phyloP scores from a whole-genome alignment of 495 filamentous ascomycete genomes.

The Talaromyces liani region DNA sequence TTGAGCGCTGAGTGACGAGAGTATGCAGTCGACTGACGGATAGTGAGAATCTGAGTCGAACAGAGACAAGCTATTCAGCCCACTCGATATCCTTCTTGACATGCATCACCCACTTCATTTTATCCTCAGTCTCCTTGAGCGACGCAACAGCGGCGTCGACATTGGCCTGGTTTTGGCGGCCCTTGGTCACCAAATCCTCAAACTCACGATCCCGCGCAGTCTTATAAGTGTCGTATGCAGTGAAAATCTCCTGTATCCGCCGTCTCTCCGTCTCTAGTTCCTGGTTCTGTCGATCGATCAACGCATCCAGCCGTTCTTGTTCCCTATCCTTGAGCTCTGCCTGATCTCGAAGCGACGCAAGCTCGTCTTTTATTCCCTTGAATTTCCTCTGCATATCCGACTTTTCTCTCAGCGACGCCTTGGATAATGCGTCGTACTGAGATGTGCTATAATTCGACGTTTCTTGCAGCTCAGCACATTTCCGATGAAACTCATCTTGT shows the following conservation, averaged over 20 bases:
- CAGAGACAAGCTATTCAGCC: slow-evolving; percentile 28
- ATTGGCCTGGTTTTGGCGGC: slow-evolving; percentile 43
- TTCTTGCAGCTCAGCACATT: slow-evolving; percentile 55
- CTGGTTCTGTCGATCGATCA: slow-evolving; percentile 63
- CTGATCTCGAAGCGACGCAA: slow-evolving; percentile 27
- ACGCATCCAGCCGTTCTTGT: slow-evolving; percentile 52
- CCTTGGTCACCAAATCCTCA: slow-evolving; percentile 45
- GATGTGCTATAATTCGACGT: slow-evolving; percentile 43
- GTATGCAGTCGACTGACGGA: not conserved
- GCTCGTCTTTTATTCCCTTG: slow-evolving; percentile 22
- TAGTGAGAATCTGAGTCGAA: not conserved
- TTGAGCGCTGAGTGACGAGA: not conserved
- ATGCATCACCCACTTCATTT: slow-evolving; percentile 63
- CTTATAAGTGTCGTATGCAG: slow-evolving; percentile 56
- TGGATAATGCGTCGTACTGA: slow-evolving; percentile 65
- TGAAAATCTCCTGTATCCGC: slow-evolving; percentile 52
- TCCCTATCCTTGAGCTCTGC: slow-evolving; percentile 43
- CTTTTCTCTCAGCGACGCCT: slow-evolving; percentile 50
- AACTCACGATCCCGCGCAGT: slow-evolving; percentile 52
- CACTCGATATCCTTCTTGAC: slow-evolving; percentile 51
- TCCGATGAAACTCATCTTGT: slow-evolving; percentile 45
- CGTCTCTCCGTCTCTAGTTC: slow-evolving; percentile 52
- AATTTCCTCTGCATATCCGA: slow-evolving; percentile 35
- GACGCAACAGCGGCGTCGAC: slow-evolving; percentile 51
- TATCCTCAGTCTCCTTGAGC: slow-evolving; percentile 52